Evolutionary conservation across 306 rosid genomes (phyloP).

Genomic region (Vigna radiata): DNA sequence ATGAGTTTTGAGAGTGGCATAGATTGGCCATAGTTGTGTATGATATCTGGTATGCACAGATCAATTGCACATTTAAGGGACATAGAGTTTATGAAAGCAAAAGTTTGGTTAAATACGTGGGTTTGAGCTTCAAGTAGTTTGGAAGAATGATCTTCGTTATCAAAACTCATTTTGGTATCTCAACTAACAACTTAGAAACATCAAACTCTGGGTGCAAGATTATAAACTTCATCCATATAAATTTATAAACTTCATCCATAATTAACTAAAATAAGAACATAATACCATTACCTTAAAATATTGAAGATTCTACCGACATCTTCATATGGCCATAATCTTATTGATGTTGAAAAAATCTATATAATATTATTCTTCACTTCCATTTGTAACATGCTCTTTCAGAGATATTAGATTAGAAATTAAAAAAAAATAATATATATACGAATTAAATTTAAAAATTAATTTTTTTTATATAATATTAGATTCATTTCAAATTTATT

Average conservation of each 20-base stretch:
- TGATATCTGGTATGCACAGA: slow-evolving; percentile 44
- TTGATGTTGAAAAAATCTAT: not conserved
- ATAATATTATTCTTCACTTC: not conserved
- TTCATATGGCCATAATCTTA: not conserved
- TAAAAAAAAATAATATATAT: no score
- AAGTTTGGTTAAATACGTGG: slow-evolving; percentile 52
- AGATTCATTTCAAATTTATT: no score
- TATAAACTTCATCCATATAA: no score
- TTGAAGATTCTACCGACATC: not conserved
- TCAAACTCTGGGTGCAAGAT: no score
- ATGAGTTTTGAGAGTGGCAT: slow-evolving; percentile 57
- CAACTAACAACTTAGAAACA: not conserved
- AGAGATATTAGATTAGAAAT: no score
- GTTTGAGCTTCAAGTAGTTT: slow-evolving; percentile 49
- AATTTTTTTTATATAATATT: no score
- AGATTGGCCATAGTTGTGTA: slow-evolving; percentile 56
- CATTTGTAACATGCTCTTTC: no score
- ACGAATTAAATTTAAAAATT: no score
- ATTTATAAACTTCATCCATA: no score
- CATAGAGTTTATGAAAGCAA: slow-evolving; percentile 52
- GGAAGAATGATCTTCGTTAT: not conserved
- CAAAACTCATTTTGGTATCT: slow-evolving; percentile 27
- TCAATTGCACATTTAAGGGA: slow-evolving; percentile 62
- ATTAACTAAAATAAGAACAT: not conserved
- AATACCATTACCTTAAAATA: not conserved